phyloP scores from a whole-genome alignment of 768 basidiomycete genomes.

The Melanogaster broomeanus region DNA sequence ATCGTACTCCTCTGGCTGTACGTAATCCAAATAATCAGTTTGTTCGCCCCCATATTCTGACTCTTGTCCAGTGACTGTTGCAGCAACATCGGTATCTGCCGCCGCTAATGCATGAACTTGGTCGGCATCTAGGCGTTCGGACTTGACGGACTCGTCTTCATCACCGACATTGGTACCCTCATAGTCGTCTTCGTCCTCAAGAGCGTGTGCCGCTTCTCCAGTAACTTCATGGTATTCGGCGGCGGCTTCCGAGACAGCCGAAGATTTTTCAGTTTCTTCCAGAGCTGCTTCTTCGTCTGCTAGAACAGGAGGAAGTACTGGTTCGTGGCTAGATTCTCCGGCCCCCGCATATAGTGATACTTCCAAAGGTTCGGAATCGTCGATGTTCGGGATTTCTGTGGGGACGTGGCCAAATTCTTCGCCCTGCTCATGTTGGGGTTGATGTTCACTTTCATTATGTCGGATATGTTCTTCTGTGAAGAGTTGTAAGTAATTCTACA shows the following conservation, averaged over 20 bases:
- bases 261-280: conserved; percentile 9
- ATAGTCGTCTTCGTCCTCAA: conserved; percentile 25
- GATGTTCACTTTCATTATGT: conserved; percentile 13
- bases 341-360: neutral
- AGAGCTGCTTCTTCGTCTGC: conserved; percentile 1
- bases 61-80: conserved; percentile 6
- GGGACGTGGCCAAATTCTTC: neutral
- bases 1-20: conserved; percentile 37
- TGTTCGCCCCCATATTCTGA: conserved; percentile 31
- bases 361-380: conserved; percentile 1
- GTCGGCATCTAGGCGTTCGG: conserved; percentile 29
- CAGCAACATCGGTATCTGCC: conserved; percentile 24
- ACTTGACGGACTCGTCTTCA: conserved; percentile 17
- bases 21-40: conserved; percentile 34
- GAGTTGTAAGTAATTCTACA: conserved; percentile 1
- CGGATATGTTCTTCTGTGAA: conserved; percentile 13
- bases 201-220: conserved; percentile 11
- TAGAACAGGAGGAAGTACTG: neutral
- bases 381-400: neutral
- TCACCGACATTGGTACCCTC: conserved; percentile 14
- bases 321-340: conserved; percentile 6
- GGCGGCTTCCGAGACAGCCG: conserved; percentile 7
- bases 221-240: conserved; percentile 18
- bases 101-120: conserved; percentile 22
- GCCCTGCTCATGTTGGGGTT: conserved; percentile 3